Evolutionary conservation across 768 basidiomycete species (phyloP), one percentile per base, ranked within the genome.

Genomic region (Russula sp.): DNA sequence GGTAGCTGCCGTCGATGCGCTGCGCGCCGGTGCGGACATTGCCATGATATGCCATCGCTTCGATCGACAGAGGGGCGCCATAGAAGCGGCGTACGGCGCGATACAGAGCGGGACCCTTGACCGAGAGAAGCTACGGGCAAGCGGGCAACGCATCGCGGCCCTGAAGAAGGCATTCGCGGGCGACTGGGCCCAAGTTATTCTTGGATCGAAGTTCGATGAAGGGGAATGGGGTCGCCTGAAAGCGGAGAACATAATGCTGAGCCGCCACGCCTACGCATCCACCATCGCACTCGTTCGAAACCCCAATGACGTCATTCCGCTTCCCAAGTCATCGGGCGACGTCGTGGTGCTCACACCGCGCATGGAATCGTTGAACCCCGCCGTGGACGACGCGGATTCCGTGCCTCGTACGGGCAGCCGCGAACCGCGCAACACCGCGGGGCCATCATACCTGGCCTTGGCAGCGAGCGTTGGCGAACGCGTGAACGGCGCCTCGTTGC

Each of bases 41-140:
- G 85, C 76, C 4, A 89, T 89, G 88, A 82, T 87, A 47, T 89
- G 87, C 65, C 88, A 89, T 68, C 82, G 78, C 8, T 79, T 82
- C 59, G 74, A 72, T 14, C 71, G 77, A 61, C 87, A 89, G 65
- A 73, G 72, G 13, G 81, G 79, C 0, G 83, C 86, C 0, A 62
- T 89, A 1, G 75, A 82, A 62, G 76, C 72, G 27, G 77, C 79
- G 2, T 87, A 80, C 69, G 69, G 70, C 16, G 86, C 85, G 0
- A 69, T 86, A n/a, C 69, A 73, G 52, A 68, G 68, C 1, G 84
- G 83, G 4, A 63, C 72, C 18, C 61, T 88, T 32, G 67, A 72
- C 0, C 61, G 77, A 10, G 77, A 73, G 1, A 74, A 71, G 42
- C 62, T 87, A 45, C 61, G 66, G 61, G 67, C 64, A 40, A 82